These are phyloP conservation scores for Cercophora scortea DNA, from an alignment of 495 filamentous ascomycete genomes.

Conservation along the genomic window DNA sequence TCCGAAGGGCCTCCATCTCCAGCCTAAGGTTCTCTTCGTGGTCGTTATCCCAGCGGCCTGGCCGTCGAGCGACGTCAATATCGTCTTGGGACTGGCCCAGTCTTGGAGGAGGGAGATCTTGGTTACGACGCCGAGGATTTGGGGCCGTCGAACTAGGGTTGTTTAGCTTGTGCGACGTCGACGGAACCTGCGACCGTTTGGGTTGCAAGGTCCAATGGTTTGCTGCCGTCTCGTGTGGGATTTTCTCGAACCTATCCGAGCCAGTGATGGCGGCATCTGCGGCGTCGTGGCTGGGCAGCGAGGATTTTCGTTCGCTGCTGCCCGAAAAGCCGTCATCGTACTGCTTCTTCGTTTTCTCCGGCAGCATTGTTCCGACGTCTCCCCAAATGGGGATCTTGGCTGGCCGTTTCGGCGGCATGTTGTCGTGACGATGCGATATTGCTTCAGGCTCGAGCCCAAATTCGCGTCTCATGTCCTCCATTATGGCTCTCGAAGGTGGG, in stretches of 20 bases:
- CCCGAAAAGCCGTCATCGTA: neutral
- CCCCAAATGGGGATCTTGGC: conserved; percentile 7
- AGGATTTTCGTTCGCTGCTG: neutral
- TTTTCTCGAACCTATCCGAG: neutral
- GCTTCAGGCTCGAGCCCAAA: neutral
- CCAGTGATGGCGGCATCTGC: neutral
- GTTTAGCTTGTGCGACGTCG: neutral
- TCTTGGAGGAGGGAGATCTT: neutral
- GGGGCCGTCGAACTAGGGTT: too few species aligned
- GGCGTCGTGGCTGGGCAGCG: neutral
- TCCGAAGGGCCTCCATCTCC: too few species aligned
- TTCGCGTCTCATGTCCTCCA: conserved; percentile 8
- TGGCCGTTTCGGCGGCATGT: conserved; percentile 2
- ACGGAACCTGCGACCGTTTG: neutral
- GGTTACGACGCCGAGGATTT: too few species aligned
- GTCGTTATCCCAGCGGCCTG: neutral
- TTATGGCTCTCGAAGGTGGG: neutral
- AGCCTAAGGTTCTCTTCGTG: neutral
- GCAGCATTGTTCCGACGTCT: neutral
- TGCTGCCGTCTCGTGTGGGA: neutral
- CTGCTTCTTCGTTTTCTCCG: neutral
- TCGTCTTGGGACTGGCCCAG: conserved; percentile 1
- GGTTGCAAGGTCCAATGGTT: neutral
- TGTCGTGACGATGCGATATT: neutral
- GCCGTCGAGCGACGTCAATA: neutral